phyloP scores from a whole-genome alignment of 2,329 filamentous ascomycete species.

The Fusarium globosum region DNA sequence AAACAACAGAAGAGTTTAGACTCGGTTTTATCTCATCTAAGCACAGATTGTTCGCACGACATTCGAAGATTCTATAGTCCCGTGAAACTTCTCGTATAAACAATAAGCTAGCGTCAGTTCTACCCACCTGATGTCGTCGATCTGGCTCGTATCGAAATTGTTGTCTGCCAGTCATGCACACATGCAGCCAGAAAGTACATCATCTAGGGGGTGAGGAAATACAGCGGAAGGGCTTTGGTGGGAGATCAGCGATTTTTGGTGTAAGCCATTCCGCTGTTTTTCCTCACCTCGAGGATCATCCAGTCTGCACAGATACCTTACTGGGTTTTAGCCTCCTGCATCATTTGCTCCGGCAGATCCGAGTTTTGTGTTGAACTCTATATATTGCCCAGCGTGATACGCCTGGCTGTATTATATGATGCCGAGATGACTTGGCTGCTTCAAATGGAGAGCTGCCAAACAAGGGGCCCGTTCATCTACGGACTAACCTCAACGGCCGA shows the following conservation, averaged over 20 bases:
- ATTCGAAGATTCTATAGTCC: neutral
- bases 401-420: neutral
- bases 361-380: neutral
- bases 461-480: neutral
- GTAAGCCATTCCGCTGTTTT: too few species aligned
- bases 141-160: constrained; percentile 24
- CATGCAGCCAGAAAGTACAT: neutral
- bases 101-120: neutral
- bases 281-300: neutral
- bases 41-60: neutral
- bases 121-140: constrained; percentile 5
- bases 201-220: neutral
- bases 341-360: neutral
- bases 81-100: constrained; percentile 8
- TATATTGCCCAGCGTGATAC: neutral
- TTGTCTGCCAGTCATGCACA: neutral
- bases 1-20: too few species aligned
- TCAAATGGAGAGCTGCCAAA: neutral
- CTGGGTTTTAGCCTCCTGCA: neutral
- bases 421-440: neutral
- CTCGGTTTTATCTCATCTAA: neutral
- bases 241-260: too few species aligned
- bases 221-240: too few species aligned
- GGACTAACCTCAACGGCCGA: neutral
- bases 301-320: neutral